These are phyloP conservation scores for Tricholomella constricta DNA, from an alignment of 768 basidiomycete species.

Conservation along the genomic window DNA sequence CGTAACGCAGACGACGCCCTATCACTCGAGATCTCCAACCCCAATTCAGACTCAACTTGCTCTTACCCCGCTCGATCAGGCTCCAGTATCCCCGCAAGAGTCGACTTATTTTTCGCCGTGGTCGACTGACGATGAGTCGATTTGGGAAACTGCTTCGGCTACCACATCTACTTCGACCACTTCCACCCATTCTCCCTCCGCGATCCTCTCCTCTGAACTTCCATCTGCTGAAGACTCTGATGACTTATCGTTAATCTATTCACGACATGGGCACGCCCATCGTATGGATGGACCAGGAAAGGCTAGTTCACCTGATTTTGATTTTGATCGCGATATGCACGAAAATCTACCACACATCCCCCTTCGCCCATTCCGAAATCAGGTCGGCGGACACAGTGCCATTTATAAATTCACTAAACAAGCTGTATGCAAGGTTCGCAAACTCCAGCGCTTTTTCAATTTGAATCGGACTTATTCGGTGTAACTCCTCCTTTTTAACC, in stretches of 20 bases:
- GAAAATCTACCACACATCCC: constrained; percentile 85
- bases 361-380: constrained; percentile 92
- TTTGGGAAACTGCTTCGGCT: constrained; percentile 72
- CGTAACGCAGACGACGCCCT: constrained; percentile 25
- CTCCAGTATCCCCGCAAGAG: constrained; percentile 35
- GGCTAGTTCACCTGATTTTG: constrained; percentile 31
- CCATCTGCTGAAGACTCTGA: constrained; percentile 5
- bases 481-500: constrained; percentile 17
- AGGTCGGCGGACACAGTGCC: constrained; percentile 96
- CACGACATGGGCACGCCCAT: background rate
- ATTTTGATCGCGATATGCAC: constrained; percentile 40
- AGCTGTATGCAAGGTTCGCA: constrained; percentile 95
- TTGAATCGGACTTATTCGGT: constrained; percentile 23
- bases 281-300: constrained; percentile 1
- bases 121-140: constrained; percentile 78
- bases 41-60: constrained; percentile 34
- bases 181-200: constrained; percentile 42
- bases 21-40: constrained; percentile 40
- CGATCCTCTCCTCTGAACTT: constrained; percentile 19
- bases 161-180: constrained; percentile 64
- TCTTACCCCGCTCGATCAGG: constrained; percentile 24
- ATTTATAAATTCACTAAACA: constrained; percentile 98
- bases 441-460: constrained; percentile 14
- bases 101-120: constrained; percentile 55
- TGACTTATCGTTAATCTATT: constrained; percentile 4